A percentile compares a stretch with the other conserved stretches of the same genome.
Evolutionary conservation across 768 basidiomycete genomes (phyloP).

Genomic region (Naganishia friedmannii): DNA sequence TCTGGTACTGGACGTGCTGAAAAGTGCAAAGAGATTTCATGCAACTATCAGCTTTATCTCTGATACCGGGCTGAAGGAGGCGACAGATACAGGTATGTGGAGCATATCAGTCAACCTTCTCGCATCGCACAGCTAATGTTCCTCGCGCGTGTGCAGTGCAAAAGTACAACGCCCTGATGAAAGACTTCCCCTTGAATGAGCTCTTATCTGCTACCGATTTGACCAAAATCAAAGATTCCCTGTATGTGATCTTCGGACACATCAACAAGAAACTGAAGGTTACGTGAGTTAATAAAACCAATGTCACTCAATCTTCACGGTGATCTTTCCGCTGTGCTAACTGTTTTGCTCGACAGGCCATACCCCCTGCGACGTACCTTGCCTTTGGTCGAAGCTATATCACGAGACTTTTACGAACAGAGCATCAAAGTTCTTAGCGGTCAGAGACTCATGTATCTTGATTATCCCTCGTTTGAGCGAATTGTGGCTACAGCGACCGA

Average conservation of each 20-base stretch:
- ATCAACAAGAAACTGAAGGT: slow-evolving; percentile 92
- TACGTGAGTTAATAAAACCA: slow-evolving; percentile 55
- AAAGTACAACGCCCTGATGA: slow-evolving; percentile 98
- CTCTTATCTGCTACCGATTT: slow-evolving; percentile 93
- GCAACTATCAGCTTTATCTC: slow-evolving; percentile 97
- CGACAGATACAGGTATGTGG: slow-evolving; percentile 73
- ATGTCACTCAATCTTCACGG: background rate
- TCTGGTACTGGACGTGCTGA: slow-evolving; percentile 67
- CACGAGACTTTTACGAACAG: slow-evolving; percentile 93
- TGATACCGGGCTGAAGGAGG: slow-evolving; percentile 93
- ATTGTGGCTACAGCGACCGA: slow-evolving; percentile 70
- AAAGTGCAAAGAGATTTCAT: slow-evolving; percentile 94
- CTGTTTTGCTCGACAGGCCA: slow-evolving; percentile 54
- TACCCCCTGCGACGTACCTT: slow-evolving; percentile 94
- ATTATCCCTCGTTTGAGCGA: slow-evolving; percentile 90
- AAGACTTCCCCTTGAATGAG: slow-evolving; percentile 96
- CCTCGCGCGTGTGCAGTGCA: slow-evolving; percentile 61
- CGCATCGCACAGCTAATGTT: slow-evolving; percentile 6
- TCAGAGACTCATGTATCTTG: slow-evolving; percentile 86
- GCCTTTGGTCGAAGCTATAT: slow-evolving; percentile 96
- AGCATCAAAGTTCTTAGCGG: slow-evolving; percentile 84
- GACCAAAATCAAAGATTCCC: slow-evolving; percentile 86
- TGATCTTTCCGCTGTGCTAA: too few species aligned
- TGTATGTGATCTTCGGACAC: slow-evolving; percentile 82
- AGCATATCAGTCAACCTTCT: background rate